Base-by-base conservation (phyloP, 164 flowering plant species). In the Stephania cephalantha region DNA sequence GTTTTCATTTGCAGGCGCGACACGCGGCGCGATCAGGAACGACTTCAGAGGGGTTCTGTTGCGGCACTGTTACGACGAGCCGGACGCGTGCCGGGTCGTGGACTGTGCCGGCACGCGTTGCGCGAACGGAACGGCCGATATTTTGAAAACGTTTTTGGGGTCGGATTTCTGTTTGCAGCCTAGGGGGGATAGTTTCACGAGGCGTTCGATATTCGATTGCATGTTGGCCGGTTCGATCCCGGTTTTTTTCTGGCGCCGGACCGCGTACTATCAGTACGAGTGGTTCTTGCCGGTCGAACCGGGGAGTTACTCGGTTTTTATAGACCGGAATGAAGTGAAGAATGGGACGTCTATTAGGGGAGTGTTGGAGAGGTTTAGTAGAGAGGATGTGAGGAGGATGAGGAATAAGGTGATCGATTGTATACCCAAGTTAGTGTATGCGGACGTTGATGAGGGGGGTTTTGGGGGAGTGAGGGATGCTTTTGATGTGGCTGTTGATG, bases 201-300 rank as follows among this genome's bases (percentile, higher is more conserved):
- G 99, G n/a, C 84, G 97, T 78, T 95, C 97, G 0, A 88, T 90
- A 6, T 95, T 95, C 69, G 98, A 95, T 73, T 95, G 99, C 83
- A 93, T 95, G 99, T 29, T 95, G 20, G 99, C 99, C 80, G 99
- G 99, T 73, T 86, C 99, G 72, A 88, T 95, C 42, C 99, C 98
- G 80, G 97, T 95, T 3, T 88, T 90, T 63, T 95, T 95, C 85
- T 93, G 99, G 99, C 77, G 78, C 18, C 80, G 99, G n/a, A 84
- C 91, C 9, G 97, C 97, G 15, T 92, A 93, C 77, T 75, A 58
- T 35, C 99, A 95, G 81, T 95, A 95, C 78, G 84, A 86, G 81
- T 93, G 99, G 99, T 91, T 89, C 69, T 77, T 93, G 20, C 97
- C 98, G 55, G 82, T 45, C 4, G 90, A 91, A 35, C 87, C 91